Evolutionary conservation across 1,284 basidiomycete genomes (phyloP).

Genomic region (Anthracocystis walkeri): DNA sequence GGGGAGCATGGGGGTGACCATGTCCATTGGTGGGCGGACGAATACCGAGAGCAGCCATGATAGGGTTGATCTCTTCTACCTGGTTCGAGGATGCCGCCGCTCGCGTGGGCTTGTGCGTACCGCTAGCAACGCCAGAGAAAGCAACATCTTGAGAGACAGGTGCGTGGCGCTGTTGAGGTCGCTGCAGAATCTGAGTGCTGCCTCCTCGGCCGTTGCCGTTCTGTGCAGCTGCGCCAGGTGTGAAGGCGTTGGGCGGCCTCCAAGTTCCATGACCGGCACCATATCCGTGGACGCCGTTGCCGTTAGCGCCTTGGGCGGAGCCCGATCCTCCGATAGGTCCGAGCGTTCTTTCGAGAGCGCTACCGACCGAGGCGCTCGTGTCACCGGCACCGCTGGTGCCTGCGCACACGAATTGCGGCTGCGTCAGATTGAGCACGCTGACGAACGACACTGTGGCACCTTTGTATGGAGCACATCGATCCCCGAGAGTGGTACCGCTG

Average conservation of each 20-base stretch:
- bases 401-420: constrained; percentile 61
- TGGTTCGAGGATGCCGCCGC: constrained; percentile 22
- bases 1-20: constrained; percentile 18
- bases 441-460: constrained; percentile 56
- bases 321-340: constrained; percentile 49
- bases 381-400: constrained; percentile 28
- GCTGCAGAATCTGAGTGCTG: constrained; percentile 45
- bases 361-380: constrained; percentile 48
- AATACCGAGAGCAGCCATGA: constrained; percentile 53
- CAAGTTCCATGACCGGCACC: constrained; percentile 34
- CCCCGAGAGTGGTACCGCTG: constrained; percentile 87
- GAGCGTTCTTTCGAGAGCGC: constrained; percentile 53
- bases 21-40: constrained; percentile 32
- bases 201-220: constrained; percentile 34
- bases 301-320: constrained; percentile 23
- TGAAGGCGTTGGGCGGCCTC: constrained; percentile 50
- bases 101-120: constrained; percentile 39
- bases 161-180: constrained; percentile 40
- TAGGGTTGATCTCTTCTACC: constrained; percentile 46
- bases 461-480: constrained; percentile 68
- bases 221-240: constrained; percentile 28
- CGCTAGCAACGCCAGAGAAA: constrained; percentile 54
- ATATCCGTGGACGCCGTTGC: constrained; percentile 36
- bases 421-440: constrained; percentile 65
- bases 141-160: constrained; percentile 45